Evolutionary conservation across 164 flowering plant species (phyloP).

Genomic region (Pachysandra terminalis): DNA sequence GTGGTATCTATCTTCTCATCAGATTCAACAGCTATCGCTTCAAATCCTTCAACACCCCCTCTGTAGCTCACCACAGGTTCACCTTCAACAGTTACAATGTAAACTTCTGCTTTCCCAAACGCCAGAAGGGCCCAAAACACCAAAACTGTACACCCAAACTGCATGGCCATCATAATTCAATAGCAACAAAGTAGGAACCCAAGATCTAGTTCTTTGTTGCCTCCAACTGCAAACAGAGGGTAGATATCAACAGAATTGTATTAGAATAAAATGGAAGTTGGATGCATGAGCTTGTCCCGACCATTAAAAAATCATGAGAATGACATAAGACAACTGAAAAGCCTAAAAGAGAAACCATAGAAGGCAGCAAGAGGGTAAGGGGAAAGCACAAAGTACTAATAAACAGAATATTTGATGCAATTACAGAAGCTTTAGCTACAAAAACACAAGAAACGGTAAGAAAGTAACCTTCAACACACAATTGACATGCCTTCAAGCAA

Average conservation of each 20-base stretch:
- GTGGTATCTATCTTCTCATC: constrained; percentile 77
- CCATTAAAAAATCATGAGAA: neutral
- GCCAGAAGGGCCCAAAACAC: constrained; percentile 34
- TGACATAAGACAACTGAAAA: too few species aligned
- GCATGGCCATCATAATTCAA: constrained; percentile 26
- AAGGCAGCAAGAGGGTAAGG: too few species aligned
- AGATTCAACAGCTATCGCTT: constrained; percentile 81
- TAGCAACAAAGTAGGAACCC: constrained; percentile 7
- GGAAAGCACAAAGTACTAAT: too few species aligned
- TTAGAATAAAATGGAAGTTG: neutral
- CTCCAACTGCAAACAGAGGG: neutral
- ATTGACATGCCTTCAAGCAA: too few species aligned
- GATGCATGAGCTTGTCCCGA: neutral
- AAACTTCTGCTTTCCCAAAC: constrained; percentile 60
- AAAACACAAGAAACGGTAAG: neutral
- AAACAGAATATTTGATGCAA: neutral
- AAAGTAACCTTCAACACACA: too few species aligned
- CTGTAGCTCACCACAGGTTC: constrained; percentile 81
- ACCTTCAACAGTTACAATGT: constrained; percentile 79
- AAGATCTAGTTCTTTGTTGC: constrained; percentile 20
- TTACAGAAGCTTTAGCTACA: constrained; percentile 1
- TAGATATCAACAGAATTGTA: neutral
- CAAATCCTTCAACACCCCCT: constrained; percentile 78
- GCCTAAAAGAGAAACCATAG: too few species aligned
- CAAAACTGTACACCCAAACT: constrained; percentile 27